Evolutionary conservation across 768 basidiomycete species (phyloP).

Genomic region (Myochromella boudieri): DNA sequence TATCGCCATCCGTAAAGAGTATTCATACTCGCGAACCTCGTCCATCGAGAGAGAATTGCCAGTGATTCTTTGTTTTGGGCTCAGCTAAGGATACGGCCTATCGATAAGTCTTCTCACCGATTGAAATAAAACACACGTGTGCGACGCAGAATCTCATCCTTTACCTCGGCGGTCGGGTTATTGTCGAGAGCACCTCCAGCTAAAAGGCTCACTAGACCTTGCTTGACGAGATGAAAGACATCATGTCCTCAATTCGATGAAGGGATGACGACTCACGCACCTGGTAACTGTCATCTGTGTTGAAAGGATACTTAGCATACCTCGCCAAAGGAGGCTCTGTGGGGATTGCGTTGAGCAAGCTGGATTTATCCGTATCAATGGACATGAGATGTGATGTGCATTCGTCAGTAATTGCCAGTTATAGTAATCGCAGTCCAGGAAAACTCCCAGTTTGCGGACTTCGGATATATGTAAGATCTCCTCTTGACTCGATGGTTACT

Average conservation of each 20-base stretch:
- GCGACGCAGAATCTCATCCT: constrained; percentile 48
- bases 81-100: background rate
- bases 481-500: background rate
- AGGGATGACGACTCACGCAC: constrained; percentile 30
- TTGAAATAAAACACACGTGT: constrained; percentile 77
- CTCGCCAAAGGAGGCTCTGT: constrained; percentile 7
- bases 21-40: constrained; percentile 38
- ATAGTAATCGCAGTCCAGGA: too few relatives aligned
- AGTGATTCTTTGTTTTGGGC: constrained; percentile 29
- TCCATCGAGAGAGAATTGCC: constrained; percentile 43
- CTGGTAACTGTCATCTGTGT: constrained; percentile 58
- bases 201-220: constrained; percentile 63
- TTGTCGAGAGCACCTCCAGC: constrained; percentile 37
- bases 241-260: constrained; percentile 6
- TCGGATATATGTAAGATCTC: background rate
- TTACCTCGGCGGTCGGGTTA: constrained; percentile 35
- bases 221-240: constrained; percentile 38
- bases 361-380: background rate
- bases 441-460: too few relatives aligned
- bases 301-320: constrained; percentile 52
- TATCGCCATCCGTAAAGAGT: constrained; percentile 2
- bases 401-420: too few relatives aligned
- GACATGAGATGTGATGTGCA: background rate
- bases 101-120: constrained; percentile 30
- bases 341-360: background rate